Evolutionary conservation across 2,329 filamentous ascomycete species (phyloP).

Genomic region (Fusarium luffae): DNA sequence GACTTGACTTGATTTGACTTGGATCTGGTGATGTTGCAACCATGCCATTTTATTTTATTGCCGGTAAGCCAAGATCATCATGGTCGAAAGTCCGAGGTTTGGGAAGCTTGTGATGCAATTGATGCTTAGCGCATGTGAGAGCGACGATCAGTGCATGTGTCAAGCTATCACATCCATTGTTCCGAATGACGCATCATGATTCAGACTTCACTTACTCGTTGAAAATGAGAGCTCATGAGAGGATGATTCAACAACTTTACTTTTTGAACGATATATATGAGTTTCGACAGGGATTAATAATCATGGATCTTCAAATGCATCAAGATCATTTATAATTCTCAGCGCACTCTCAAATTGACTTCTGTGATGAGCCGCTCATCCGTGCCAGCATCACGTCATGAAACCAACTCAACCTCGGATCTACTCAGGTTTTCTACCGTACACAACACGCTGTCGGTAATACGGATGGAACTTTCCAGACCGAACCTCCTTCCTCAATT

Average conservation of each 20-base stretch:
- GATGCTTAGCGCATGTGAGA: neutral
- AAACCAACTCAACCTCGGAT: neutral
- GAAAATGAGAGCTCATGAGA: neutral
- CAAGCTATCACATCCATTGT: neutral
- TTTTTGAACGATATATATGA: neutral
- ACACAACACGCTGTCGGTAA: slow-evolving; percentile 47
- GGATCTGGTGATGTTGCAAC: neutral
- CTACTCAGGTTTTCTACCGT: slow-evolving; percentile 37
- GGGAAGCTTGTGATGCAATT: neutral
- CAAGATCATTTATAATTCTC: neutral
- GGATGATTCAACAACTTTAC: too few species aligned
- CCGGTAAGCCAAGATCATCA: slow-evolving; percentile 3
- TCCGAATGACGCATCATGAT: neutral
- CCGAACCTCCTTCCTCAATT: slow-evolving; percentile 49
- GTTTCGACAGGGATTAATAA: too few species aligned
- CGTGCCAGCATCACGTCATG: neutral
- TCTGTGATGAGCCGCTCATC: neutral
- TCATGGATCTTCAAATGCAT: too few species aligned
- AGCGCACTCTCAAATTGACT: neutral
- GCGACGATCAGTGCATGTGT: neutral
- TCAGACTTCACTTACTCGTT: neutral
- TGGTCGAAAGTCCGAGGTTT: slow-evolving; percentile 9
- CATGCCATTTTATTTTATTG: neutral
- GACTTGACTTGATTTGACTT: neutral
- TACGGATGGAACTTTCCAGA: slow-evolving; percentile 45